Evolutionary conservation across 2,329 filamentous ascomycete species (phyloP).

Genomic region (Macrophomina phaseolina): DNA sequence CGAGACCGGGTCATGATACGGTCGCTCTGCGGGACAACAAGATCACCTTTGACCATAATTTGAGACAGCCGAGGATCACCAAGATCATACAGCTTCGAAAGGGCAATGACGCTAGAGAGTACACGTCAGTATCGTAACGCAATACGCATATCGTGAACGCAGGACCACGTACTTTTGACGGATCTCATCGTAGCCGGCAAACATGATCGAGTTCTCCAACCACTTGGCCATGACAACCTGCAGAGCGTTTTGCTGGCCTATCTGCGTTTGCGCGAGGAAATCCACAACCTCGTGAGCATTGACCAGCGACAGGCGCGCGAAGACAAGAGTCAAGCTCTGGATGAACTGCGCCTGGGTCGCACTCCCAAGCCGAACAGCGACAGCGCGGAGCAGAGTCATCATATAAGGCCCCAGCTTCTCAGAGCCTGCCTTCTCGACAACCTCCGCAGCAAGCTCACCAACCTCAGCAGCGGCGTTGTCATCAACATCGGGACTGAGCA

Average conservation of each 20-base stretch:
- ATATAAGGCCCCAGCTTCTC: slow-evolving; percentile 90
- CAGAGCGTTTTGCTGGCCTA: slow-evolving; percentile 80
- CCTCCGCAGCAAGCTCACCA: slow-evolving; percentile 87
- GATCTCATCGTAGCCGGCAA: slow-evolving; percentile 98
- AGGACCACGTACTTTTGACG: slow-evolving; percentile 79
- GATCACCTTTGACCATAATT: slow-evolving; percentile 87
- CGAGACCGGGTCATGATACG: slow-evolving; percentile 94
- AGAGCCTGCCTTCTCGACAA: slow-evolving; percentile 93
- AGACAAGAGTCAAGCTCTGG: slow-evolving; percentile 93
- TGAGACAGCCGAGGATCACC: slow-evolving; percentile 80
- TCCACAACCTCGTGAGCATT: slow-evolving; percentile 89
- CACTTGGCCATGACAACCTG: slow-evolving; percentile 91
- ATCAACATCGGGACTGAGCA: slow-evolving; percentile 82
- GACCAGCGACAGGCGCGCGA: slow-evolving; percentile 84
- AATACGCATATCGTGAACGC: not conserved
- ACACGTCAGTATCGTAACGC: slow-evolving; percentile 30
- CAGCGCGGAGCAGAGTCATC: slow-evolving; percentile 84
- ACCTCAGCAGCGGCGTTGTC: slow-evolving; percentile 97
- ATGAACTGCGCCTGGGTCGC: slow-evolving; percentile 89
- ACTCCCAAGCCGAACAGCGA: slow-evolving; percentile 81
- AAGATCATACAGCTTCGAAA: slow-evolving; percentile 88
- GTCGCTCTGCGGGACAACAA: slow-evolving; percentile 79
- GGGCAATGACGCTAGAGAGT: slow-evolving; percentile 75
- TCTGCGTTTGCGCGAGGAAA: slow-evolving; percentile 84
- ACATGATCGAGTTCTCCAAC: slow-evolving; percentile 95